Evolutionary conservation across 2,329 filamentous ascomycete species (phyloP).

Genomic region (Hypoxylon sp.): DNA sequence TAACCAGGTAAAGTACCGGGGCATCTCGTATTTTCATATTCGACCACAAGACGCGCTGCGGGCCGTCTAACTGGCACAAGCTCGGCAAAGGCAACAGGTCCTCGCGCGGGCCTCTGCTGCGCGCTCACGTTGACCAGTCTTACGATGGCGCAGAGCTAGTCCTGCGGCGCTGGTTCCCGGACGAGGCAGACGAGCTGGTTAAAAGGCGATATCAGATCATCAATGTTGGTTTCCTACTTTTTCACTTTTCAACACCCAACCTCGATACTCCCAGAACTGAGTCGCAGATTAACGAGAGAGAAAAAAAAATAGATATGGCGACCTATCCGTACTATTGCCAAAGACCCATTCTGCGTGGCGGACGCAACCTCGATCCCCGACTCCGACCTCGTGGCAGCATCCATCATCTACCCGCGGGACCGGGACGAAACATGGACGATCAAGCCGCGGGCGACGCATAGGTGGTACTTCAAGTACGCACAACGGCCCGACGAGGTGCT

Average conservation of each 20-base stretch:
- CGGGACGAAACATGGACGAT: conserved; percentile 59
- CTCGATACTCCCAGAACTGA: neutral
- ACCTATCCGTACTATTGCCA: conserved; percentile 63
- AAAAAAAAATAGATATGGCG: conserved; percentile 59
- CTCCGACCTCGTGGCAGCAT: conserved; percentile 58
- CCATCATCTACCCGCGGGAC: conserved; percentile 56
- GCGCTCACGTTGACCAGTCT: conserved; percentile 58
- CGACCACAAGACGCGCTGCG: conserved; percentile 78
- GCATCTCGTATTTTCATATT: conserved; percentile 76
- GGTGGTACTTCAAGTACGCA: conserved; percentile 67
- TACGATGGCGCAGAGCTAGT: conserved; percentile 58
- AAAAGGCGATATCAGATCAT: conserved; percentile 55
- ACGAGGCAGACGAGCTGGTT: conserved; percentile 55
- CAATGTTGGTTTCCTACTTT: conserved; percentile 42
- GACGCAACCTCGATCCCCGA: conserved; percentile 58
- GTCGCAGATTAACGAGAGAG: neutral
- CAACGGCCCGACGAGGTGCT: conserved; percentile 67
- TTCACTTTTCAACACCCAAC: neutral
- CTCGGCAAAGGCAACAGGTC: conserved; percentile 73
- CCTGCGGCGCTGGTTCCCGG: conserved; percentile 53
- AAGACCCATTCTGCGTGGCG: conserved; percentile 61
- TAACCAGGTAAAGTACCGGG: conserved; percentile 71
- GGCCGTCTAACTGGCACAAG: conserved; percentile 73
- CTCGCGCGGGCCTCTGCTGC: conserved; percentile 51
- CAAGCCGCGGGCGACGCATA: conserved; percentile 56